These are phyloP conservation scores for Allodekkera sacchari DNA, from an alignment of 805 yeast species.

Conservation along the genomic window DNA sequence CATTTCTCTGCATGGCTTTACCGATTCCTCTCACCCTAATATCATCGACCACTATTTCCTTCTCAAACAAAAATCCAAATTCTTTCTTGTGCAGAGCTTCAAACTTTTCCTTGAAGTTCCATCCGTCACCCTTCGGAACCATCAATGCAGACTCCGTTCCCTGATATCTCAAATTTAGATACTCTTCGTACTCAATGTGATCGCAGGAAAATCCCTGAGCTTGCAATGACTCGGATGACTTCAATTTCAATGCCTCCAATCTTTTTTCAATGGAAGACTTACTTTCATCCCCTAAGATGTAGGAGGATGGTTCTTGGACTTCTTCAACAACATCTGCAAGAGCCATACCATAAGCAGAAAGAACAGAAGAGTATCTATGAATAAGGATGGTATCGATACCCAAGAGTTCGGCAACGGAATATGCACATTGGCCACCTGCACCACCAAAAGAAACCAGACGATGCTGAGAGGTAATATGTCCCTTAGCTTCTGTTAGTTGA, in stretches of 20 bases:
- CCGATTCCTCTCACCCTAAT: slow-evolving; percentile 69
- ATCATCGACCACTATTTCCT: slow-evolving; percentile 56
- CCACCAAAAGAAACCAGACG: slow-evolving; percentile 83
- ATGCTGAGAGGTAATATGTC: slow-evolving; percentile 58
- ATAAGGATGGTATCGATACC: slow-evolving; percentile 64
- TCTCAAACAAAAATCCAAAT: slow-evolving; percentile 60
- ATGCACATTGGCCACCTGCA: slow-evolving; percentile 90
- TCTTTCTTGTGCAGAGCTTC: slow-evolving; percentile 53
- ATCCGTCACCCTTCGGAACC: slow-evolving; percentile 31
- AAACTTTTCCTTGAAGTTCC: slow-evolving; percentile 38
- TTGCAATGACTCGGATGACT: slow-evolving; percentile 32
- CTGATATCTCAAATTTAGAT: slow-evolving; percentile 68
- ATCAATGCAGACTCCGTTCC: slow-evolving; percentile 88
- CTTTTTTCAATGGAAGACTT: slow-evolving; percentile 31
- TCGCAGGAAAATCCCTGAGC: slow-evolving; percentile 46
- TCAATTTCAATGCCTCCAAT: slow-evolving; percentile 34
- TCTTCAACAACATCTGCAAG: slow-evolving; percentile 81
- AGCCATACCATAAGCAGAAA: slow-evolving; percentile 85
- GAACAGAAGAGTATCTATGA: slow-evolving; percentile 74
- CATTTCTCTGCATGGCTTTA: slow-evolving; percentile 36
- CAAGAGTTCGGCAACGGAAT: slow-evolving; percentile 61
- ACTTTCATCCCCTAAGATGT: slow-evolving; percentile 28
- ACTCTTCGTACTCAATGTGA: slow-evolving; percentile 49
- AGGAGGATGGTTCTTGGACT: slow-evolving; percentile 63
- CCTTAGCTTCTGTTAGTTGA: slow-evolving; percentile 77